These are phyloP conservation scores for Starmera dryadoides DNA, from an alignment of 805 yeast genomes.

Conservation along the genomic window DNA sequence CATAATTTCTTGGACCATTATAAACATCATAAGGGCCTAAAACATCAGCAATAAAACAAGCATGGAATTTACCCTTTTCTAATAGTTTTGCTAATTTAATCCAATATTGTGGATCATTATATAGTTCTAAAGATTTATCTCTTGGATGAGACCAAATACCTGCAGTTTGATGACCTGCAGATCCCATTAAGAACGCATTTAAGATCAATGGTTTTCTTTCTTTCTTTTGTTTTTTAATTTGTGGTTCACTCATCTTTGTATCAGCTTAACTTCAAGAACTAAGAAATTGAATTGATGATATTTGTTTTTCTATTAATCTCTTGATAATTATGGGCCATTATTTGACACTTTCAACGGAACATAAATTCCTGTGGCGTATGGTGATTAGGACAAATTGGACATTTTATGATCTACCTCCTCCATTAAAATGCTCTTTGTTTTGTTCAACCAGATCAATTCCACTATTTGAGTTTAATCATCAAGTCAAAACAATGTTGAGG, in stretches of 20 bases:
- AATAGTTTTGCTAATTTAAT: constrained; percentile 25
- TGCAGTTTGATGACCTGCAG: constrained; percentile 16
- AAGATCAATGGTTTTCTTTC: constrained; percentile 20
- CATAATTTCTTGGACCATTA: constrained; percentile 14
- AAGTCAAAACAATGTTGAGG: too few relatives aligned
- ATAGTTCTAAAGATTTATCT: constrained; percentile 21
- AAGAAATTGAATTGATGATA: too few relatives aligned
- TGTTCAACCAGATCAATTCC: too few relatives aligned
- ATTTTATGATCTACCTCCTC: too few relatives aligned
- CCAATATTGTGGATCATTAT: constrained; percentile 27
- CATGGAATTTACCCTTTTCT: constrained; percentile 30
- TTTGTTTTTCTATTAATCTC: too few relatives aligned
- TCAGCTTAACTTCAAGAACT: too few relatives aligned
- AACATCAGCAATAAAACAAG: constrained; percentile 30
- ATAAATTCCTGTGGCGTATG: too few relatives aligned
- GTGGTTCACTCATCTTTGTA: constrained; percentile 1
- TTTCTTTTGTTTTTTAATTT: constrained; percentile 3
- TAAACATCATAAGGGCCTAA: constrained; percentile 31
- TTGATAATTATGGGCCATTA: too few relatives aligned
- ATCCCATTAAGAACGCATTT: constrained; percentile 30
- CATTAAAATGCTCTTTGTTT: too few relatives aligned
- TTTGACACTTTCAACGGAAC: too few relatives aligned
- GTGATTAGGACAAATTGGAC: too few relatives aligned
- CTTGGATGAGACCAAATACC: constrained; percentile 31
- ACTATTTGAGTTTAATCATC: too few relatives aligned